Evolutionary conservation across 2,329 filamentous ascomycete species (phyloP), one percentile per base, ranked within the genome.

Genomic region (Seiridium unicorne): DNA sequence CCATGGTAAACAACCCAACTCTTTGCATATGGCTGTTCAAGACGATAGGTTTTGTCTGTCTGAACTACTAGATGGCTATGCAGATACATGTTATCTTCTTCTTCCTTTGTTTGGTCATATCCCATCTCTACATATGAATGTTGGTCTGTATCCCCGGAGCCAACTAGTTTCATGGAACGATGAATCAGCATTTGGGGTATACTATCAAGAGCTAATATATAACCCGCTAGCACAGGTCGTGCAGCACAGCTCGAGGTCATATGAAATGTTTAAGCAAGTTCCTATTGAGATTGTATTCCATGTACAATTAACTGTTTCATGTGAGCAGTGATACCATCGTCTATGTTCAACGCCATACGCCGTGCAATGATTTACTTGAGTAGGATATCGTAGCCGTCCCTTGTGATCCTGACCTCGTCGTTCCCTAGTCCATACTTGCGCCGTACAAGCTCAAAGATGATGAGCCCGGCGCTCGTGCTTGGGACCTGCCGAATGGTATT

Each of bases 401-500:
- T 85, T 54, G 81, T 83, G 57, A 90, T 91, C 65, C 81, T 81
- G 63, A 87, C 86, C 66, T 83, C 82, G 55, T 89, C 87, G 18
- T 80, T 79, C 2, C 83, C 81, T 60, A 84, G 79, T 1, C 87
- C 88, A 66, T 92, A 93, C 74, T 91, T 91, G 42, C 89, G 79
- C 60, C 90, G 79, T 44, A 92, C 86, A 49, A 93, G 70, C 74
- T 93, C 90, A 70, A 93, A 93, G 26, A 92, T 90, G 65, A 93
- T 91, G 61, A 93, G 71, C 0, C 89, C 90, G 0, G 90, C 90
- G 61, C 87, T 90, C 2, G 90, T 93, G 70, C 89, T 91, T 0
- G 90, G 90, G 2, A 91, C 88, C 73, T 92, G 89, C 4, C 88
- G 79, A 57, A 92, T 82, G 0, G 90, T 90, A 58, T 83, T 88